These are phyloP conservation scores for Macrophomina tecta DNA, from an alignment of 2,329 filamentous ascomycete species.

Conservation along the genomic window DNA sequence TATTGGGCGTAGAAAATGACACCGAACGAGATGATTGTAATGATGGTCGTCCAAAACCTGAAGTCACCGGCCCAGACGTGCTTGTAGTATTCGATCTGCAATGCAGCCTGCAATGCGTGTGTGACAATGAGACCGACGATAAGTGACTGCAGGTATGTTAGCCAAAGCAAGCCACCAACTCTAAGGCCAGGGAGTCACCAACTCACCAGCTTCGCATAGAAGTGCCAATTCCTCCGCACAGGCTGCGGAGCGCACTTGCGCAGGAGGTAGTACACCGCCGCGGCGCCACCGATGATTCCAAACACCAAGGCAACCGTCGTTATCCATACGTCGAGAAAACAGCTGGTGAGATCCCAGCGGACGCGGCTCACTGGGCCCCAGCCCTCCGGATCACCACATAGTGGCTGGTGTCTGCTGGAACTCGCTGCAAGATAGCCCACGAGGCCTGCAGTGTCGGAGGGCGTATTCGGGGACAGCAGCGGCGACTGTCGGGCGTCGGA, in stretches of 20 bases:
- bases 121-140: constrained; percentile 72
- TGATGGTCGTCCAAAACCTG: constrained; percentile 79
- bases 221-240: constrained; percentile 85
- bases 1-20: constrained; percentile 84
- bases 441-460: constrained; percentile 31
- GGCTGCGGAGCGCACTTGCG: constrained; percentile 70
- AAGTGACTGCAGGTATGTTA: constrained; percentile 56
- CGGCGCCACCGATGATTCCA: constrained; percentile 77
- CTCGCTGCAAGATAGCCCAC: constrained; percentile 62
- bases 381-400: constrained; percentile 89
- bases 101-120: constrained; percentile 71
- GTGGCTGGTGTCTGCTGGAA: constrained; percentile 62
- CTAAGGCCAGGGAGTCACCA: background rate
- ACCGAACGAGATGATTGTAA: constrained; percentile 73
- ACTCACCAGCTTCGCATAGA: constrained; percentile 86
- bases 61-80: constrained; percentile 80
- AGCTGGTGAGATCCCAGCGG: constrained; percentile 94
- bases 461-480: constrained; percentile 37
- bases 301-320: constrained; percentile 73
- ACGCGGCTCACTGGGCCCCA: constrained; percentile 91
- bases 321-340: constrained; percentile 93
- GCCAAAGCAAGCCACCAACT: background rate
- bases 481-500: constrained; percentile 40
- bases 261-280: constrained; percentile 80
- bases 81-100: constrained; percentile 75